A percentile compares a stretch with the other conserved stretches of the same genome.
phyloP scores from a whole-genome alignment of 495 filamentous ascomycete genomes.

The Neurospora sublineolata region DNA sequence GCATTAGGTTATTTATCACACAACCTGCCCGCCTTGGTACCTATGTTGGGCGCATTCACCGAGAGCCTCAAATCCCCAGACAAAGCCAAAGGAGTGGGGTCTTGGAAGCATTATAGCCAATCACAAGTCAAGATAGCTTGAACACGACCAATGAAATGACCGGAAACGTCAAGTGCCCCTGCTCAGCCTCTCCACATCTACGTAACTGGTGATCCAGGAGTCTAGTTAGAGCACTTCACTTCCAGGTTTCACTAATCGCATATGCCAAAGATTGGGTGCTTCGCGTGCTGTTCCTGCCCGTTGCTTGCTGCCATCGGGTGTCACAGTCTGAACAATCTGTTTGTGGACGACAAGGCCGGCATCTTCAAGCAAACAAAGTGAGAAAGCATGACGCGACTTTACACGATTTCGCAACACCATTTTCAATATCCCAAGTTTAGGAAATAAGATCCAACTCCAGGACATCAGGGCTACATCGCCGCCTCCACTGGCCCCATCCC shows the following conservation, averaged over 20 bases:
- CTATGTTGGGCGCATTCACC: background rate
- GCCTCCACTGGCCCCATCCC: background rate
- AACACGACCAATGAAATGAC: background rate
- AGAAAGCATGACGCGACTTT: background rate
- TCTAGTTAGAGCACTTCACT: background rate
- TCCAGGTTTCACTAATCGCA: background rate
- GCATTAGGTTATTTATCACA: background rate
- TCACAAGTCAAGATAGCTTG: background rate
- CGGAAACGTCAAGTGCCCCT: background rate
- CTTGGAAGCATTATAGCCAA: background rate
- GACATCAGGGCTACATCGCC: background rate
- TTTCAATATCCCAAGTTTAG: background rate
- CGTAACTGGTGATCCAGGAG: background rate
- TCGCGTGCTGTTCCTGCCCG: background rate
- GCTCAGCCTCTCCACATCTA: background rate
- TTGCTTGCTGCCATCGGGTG: background rate
- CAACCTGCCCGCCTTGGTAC: too few relatives aligned
- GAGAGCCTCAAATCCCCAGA: background rate
- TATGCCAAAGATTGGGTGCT: background rate
- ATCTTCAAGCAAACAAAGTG: background rate
- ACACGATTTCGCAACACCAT: background rate
- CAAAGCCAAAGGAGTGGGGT: background rate
- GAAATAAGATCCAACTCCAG: background rate
- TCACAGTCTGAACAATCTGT: background rate
- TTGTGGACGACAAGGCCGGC: background rate